Evolutionary conservation across 2,329 filamentous ascomycete species (phyloP), one percentile per base, ranked within the genome.

Genomic region (Pseudogymnoascus sp.): DNA sequence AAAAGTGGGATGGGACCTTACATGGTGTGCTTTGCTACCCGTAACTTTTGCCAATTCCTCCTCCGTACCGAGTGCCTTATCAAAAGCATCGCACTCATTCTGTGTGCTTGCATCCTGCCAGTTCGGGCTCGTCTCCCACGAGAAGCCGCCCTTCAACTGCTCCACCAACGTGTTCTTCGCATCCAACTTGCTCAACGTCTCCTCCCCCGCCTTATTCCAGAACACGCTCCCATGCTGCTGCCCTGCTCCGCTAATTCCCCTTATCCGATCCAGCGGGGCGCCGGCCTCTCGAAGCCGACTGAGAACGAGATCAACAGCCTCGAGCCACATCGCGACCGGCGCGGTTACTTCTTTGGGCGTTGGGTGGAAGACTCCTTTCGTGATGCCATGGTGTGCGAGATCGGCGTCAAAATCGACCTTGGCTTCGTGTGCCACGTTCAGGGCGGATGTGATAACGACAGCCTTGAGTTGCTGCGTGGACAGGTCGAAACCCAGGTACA

Each of bases 201-300:
- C 71, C 72, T 90, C 89, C 5, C 90, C 93, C 63, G 86, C 78
- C 50, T 79, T 75, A 64, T 84, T 89, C 93, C 93, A 98, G 78
- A 95, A 98, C 28, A 98, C 92, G 74, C 93, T 98, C 35, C 95
- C 95, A 76, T 98, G 95, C 80, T 99, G 95, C 83, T 98, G 96
- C 62, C 95, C 93, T 14, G 93, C 93, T 66, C 92, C 95, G 71
- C 90, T 93, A 69, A 99, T 83, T 31, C 91, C 93, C 71, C 84
- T 86, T 67, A 99, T 86, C 61, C 84, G 84, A 61, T 81, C 77
- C 70, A 97, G 88, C 68, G 92, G 88, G 62, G 91, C 83, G 0
- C 87, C 86, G 65, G 86, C 83, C 43, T 86, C 82, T 69, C 84
- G 82, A 66, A 99, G 81, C 14, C 89, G 86, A 59, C 81, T 77